Evolutionary conservation across 306 rosid genomes (phyloP).

Genomic region (Trichosanthes cucumerina): DNA sequence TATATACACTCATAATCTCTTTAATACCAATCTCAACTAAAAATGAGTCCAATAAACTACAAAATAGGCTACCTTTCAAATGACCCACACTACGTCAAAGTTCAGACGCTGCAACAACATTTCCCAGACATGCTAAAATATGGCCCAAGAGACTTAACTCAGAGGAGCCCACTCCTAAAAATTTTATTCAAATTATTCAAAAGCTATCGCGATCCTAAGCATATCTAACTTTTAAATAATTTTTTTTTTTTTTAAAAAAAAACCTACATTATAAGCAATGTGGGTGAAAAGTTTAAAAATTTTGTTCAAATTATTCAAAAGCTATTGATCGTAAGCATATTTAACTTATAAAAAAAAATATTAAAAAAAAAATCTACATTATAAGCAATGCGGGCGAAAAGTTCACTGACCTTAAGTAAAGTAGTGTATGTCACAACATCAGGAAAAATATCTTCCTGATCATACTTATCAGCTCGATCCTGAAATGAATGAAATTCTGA

Average conservation of each 20-base stretch:
- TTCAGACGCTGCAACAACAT: background rate
- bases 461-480: constrained; percentile 36
- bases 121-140: background rate
- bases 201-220: background rate
- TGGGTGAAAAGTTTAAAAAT: background rate
- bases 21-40: background rate
- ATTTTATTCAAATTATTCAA: background rate
- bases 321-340: background rate
- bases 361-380: background rate
- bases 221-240: background rate
- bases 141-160: background rate
- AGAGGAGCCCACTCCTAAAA: background rate
- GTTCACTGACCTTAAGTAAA: constrained; percentile 46
- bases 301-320: background rate
- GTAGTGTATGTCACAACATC: constrained; percentile 70
- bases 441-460: constrained; percentile 40
- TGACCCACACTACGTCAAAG: background rate
- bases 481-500: constrained; percentile 14
- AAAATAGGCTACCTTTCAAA: background rate
- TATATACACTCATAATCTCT: background rate
- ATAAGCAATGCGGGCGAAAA: background rate
- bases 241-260: too few species aligned
- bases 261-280: background rate
- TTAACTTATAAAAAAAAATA: background rate
- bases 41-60: background rate